A percentile compares a stretch with the other conserved stretches of the same genome.
Evolutionary conservation across 257 asterid genomes (phyloP).

Genomic region (Jacaranda mimosifolia): DNA sequence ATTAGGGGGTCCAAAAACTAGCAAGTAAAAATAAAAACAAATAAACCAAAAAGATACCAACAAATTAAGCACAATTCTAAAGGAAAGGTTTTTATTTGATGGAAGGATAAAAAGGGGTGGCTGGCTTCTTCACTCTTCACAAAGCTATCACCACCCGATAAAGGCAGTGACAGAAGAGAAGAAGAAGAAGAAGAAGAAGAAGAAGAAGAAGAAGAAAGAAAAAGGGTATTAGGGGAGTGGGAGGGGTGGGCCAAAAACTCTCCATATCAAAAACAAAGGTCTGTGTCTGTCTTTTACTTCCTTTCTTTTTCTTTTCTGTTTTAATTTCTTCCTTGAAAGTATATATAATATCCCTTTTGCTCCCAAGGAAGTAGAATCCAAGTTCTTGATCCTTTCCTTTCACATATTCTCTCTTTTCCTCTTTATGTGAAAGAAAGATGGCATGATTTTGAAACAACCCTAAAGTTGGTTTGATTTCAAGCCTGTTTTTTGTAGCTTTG

Average conservation of each 20-base stretch:
- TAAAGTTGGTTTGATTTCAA: slow-evolving; percentile 45
- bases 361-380: slow-evolving; percentile 46
- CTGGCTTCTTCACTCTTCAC: slow-evolving; percentile 37
- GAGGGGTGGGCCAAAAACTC: slow-evolving; percentile 23
- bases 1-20: not conserved
- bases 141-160: slow-evolving; percentile 32
- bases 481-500: slow-evolving; percentile 19
- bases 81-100: slow-evolving; percentile 39
- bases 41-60: slow-evolving; percentile 57
- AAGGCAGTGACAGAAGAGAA: slow-evolving; percentile 34
- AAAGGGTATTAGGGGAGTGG: not conserved
- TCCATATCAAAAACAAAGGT: slow-evolving; percentile 42
- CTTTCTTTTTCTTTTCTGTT: slow-evolving; percentile 20
- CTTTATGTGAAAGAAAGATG: slow-evolving; percentile 48
- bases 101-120: slow-evolving; percentile 57
- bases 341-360: slow-evolving; percentile 19
- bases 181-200: slow-evolving; percentile 29
- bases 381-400: slow-evolving; percentile 42
- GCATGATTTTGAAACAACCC: slow-evolving; percentile 47
- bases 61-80: slow-evolving; percentile 41
- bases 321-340: slow-evolving; percentile 28
- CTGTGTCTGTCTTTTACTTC: slow-evolving; percentile 45
- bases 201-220: not conserved
- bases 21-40: slow-evolving; percentile 19
- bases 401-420: slow-evolving; percentile 55